Base-by-base conservation (phyloP, 257 asterid genomes). In the Galeopsis tetrahit region DNA sequence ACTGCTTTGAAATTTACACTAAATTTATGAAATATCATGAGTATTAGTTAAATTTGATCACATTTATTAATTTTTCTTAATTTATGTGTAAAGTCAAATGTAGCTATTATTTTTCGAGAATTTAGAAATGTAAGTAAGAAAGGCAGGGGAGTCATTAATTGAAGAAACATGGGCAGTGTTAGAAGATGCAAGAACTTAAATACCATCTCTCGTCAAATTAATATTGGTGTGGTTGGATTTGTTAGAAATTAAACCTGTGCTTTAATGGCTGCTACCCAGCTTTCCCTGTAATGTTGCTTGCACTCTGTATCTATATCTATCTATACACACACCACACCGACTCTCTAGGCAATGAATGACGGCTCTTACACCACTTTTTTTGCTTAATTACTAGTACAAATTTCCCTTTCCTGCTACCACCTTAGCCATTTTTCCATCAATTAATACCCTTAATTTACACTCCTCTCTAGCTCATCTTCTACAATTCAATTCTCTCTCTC, bases 281-380 rank as follows among this genome's bases (percentile, higher is more conserved):
- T 66, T 77, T 83, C 70, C 75, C 71, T 61, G 36, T 39, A 21
- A 21, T 21, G 28, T 21, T 21, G 28, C 28, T 21, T 21, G 28
- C 28, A 21, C 28, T 66, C 9, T 35, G 3, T 32, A 13, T 44
- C 4, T n/a, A 57, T 56, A 48, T 71, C 14, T 49, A 7, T 68
- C 32, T 28, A 52, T 34, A 48, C 61, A 71, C 69, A 72, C 67
- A 80, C 76, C 76, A 69, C 72, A 80, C 81, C 79, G 80, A 82
- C 83, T 75, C 78, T 58, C 48, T 72, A 76, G 71, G 87, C 89
- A 88, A 88, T 85, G 86, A 90, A 85, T 86, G 86, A 80, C 80
- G 71, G 65, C 68, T 77, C 77, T 73, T 61, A 80, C 84, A 74
- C 86, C 88, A 74, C 78, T 79, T 86, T 21, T 21, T 0, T 66